Evolutionary conservation across 2,329 filamentous ascomycete genomes (phyloP).

Genomic region (Penicillium sp.): DNA sequence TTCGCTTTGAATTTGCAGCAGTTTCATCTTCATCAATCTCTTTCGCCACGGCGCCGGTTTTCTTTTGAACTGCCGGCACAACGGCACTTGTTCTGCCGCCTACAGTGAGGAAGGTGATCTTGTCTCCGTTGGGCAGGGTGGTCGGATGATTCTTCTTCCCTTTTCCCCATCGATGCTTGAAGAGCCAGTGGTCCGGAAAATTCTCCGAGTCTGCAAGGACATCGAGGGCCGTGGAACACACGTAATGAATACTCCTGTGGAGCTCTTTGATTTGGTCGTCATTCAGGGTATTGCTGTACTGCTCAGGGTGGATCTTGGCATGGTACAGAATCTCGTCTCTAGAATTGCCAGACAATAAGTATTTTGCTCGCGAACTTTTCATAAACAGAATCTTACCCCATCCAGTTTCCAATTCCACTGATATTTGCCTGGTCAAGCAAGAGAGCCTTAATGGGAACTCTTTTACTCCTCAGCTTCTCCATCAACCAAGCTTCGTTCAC

Average conservation of each 20-base stretch:
- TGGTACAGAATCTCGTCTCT: conserved; percentile 90
- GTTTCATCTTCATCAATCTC: conserved; percentile 45
- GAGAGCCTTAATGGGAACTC: conserved; percentile 85
- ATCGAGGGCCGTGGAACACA: conserved; percentile 79
- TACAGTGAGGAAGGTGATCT: conserved; percentile 82
- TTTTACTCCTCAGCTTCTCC: conserved; percentile 71
- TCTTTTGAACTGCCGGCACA: conserved; percentile 83
- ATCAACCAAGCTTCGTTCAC: conserved; percentile 76
- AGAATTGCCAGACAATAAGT: conserved; percentile 3
- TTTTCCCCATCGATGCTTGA: conserved; percentile 87
- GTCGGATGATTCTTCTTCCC: conserved; percentile 71
- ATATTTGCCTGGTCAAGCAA: conserved; percentile 86
- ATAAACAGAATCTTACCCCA: conserved; percentile 58
- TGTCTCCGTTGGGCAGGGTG: conserved; percentile 78
- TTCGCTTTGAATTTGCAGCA: conserved; percentile 34
- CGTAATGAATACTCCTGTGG: conserved; percentile 71
- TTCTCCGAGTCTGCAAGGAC: conserved; percentile 77
- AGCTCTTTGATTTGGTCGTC: conserved; percentile 71
- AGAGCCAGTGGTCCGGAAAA: conserved; percentile 87
- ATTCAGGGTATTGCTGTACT: conserved; percentile 81
- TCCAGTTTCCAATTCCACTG: conserved; percentile 96
- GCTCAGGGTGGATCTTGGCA: conserved; percentile 84
- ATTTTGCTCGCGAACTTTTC: background rate
- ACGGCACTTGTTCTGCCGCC: conserved; percentile 90
- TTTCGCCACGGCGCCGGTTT: conserved; percentile 63